Evolutionary conservation across 768 basidiomycete species (phyloP), one percentile per base, ranked within the genome.

Genomic region (Boletus sp.): DNA sequence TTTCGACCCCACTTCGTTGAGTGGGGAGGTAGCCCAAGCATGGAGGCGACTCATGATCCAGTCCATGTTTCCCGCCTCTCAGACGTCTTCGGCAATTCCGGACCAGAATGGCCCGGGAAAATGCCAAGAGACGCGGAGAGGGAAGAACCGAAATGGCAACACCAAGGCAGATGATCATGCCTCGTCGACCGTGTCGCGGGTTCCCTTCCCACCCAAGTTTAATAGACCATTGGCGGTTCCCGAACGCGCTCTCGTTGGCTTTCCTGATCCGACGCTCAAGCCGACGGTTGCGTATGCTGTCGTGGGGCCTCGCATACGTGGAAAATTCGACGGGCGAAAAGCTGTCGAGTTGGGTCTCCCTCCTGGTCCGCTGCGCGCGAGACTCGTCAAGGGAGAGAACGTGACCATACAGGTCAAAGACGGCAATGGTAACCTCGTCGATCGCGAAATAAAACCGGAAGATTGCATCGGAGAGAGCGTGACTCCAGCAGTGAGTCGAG

Each of bases 251-350:
- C 50, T 60, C 17, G 10, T 64, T 14, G 68, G 68, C 20, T 39
- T 52, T 24, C 32, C 61, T 28, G 56, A 63, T 42, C 59, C 61
- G 4, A 46, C 14, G 5, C 42, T 64, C n/a, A 70, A 73, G 45
- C 71, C 77, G 4, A 76, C 80, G 0, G 58, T 83, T 35, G 80
- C 77, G 4, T 84, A 83, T 63, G 69, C 83, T 15, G 54, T 83
- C 42, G 73, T 82, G 41, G 83, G 83, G 0, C 83, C 83, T 4
- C 77, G 75, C 14, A 70, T 77, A 40, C 81, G 83, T 1, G 83
- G 83, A 9, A 92, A 90, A 70, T 96, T 98, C 66, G 80, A 94
- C 58, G 84, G 71, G 0, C 69, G 74, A 58, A 84, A 82, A 59
- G 90, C 94, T 0, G 65, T 76, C 9, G 80, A 75, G 44, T 76